Base-by-base conservation (phyloP, 192 early-diverging fungal genomes). In the Coemansia javaensis region DNA sequence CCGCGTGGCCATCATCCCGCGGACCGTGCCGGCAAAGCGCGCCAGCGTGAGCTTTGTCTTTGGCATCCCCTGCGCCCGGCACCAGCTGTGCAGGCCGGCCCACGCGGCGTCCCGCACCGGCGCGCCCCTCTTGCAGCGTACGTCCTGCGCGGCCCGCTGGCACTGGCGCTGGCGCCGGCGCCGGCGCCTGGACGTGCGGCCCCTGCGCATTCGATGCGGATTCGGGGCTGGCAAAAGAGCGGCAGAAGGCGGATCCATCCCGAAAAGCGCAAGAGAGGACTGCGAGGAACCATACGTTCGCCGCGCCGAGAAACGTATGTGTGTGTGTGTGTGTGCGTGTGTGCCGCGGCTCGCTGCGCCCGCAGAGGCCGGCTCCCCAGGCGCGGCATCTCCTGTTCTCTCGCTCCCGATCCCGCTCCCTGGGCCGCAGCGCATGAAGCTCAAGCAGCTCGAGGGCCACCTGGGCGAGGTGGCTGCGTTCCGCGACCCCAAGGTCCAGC, bases 391-490 rank as follows among this genome's bases (percentile, higher is more conserved):
- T 39, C 15, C 40, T 30, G 14, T 30, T n/a, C n/a, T n/a, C n/a
- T n/a, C n/a, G n/a, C n/a, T n/a, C n/a, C n/a, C n/a, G n/a, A n/a
- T n/a, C n/a, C n/a, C n/a, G n/a, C n/a, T n/a, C n/a, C n/a, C n/a
- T n/a, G n/a, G n/a, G n/a, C n/a, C n/a, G n/a, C n/a, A n/a, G n/a
- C n/a, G n/a, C n/a, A 88, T 88, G 86, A 83, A 81, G 47, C 76
- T 88, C 34, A 88, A 86, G 59, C 81, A 85, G 44, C 69, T 88
- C 22, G 86, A 88, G 48, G 74, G 78, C 5, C 64, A 78, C 25
- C 77, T 86, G 14, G 79, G 82, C 56, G 77, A 81, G 39, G 77
- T 83, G 21, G 72, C 64, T 5, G 79, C 73, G 31, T 88, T 88
- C 59, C 77, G 68, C 7, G 63, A 79, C 14, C 84, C 83, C 35